phyloP scores from a whole-genome alignment of 371 early-diverging fungal species.

The Apophysomyces elegans region DNA sequence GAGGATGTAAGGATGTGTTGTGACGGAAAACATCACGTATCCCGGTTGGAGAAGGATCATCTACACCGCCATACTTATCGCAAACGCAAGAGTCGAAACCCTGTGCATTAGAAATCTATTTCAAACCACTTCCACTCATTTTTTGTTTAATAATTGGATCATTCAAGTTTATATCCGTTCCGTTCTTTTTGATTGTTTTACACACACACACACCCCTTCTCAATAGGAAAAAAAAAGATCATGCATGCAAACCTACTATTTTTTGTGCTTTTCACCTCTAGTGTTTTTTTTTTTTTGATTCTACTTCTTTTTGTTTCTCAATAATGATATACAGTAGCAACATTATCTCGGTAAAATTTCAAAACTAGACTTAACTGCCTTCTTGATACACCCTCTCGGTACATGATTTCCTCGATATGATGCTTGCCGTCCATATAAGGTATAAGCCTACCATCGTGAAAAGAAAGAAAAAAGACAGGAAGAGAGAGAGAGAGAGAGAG shows the following conservation, averaged over 20 bases:
- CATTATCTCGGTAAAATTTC: constrained; percentile 59
- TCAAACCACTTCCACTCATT: constrained; percentile 3
- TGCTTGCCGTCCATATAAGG: constrained; percentile 83
- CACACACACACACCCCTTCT: not conserved
- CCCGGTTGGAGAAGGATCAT: constrained; percentile 30
- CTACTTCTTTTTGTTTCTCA: constrained; percentile 12
- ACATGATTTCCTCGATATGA: constrained; percentile 84
- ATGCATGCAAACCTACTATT: not conserved
- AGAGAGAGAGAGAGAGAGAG: too few relatives aligned
- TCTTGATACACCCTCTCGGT: constrained; percentile 71
- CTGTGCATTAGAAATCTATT: not conserved
- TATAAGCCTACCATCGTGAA: constrained; percentile 44
- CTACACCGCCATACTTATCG: constrained; percentile 30
- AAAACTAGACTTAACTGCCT: constrained; percentile 65
- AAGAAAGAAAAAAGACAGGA: too few relatives aligned
- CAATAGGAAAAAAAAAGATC: not conserved
- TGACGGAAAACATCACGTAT: constrained; percentile 44
- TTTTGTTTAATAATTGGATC: not conserved
- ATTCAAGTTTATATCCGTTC: not conserved
- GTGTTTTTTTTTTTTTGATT: not conserved
- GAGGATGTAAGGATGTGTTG: constrained; percentile 48
- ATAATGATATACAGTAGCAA: constrained; percentile 56
- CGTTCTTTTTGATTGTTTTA: not conserved
- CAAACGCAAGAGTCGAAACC: constrained; percentile 21
- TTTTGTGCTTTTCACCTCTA: not conserved